Conservation (phyloP, 192 early-diverging fungal species). For the Tieghemiomyces parasiticus region DNA sequence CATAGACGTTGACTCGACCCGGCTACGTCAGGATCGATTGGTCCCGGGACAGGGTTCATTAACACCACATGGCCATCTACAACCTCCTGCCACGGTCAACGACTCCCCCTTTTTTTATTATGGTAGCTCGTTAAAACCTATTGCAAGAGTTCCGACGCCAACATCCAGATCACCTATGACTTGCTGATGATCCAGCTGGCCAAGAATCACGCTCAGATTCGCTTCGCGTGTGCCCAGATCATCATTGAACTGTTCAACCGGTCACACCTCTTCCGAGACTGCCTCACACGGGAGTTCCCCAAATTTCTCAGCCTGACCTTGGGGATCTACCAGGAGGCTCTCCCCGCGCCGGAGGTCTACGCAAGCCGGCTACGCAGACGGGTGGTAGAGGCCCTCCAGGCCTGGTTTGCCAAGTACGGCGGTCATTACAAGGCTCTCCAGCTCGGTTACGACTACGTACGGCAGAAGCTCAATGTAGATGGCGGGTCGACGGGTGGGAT, state of each 20-base stretch:
- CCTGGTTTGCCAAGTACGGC: constrained; percentile 41
- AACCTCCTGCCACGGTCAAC: background rate
- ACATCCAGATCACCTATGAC: background rate
- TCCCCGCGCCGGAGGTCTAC: constrained; percentile 34
- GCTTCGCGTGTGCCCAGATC: constrained; percentile 38
- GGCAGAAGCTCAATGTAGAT: constrained; percentile 21
- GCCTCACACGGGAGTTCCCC: constrained; percentile 33
- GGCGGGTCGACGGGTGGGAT: too few relatives aligned
- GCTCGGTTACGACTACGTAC: constrained; percentile 38
- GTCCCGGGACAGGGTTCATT: background rate
- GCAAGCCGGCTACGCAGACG: constrained; percentile 30
- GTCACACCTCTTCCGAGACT: constrained; percentile 43
- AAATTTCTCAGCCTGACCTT: constrained; percentile 34
- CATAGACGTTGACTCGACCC: background rate
- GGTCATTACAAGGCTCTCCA: constrained; percentile 34
- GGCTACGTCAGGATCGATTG: background rate
- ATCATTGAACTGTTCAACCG: constrained; percentile 44
- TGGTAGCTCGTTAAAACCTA: background rate
- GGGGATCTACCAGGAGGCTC: constrained; percentile 32
- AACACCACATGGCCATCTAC: background rate
- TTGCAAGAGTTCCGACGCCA: background rate
- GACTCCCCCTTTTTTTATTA: background rate
- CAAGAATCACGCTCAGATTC: constrained; percentile 31
- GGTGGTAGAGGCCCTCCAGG: constrained; percentile 32
- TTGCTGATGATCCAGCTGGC: constrained; percentile 7